These are phyloP conservation scores for Hydrangea macrophylla DNA, from an alignment of 148 eudicot species.

Conservation along the genomic window DNA sequence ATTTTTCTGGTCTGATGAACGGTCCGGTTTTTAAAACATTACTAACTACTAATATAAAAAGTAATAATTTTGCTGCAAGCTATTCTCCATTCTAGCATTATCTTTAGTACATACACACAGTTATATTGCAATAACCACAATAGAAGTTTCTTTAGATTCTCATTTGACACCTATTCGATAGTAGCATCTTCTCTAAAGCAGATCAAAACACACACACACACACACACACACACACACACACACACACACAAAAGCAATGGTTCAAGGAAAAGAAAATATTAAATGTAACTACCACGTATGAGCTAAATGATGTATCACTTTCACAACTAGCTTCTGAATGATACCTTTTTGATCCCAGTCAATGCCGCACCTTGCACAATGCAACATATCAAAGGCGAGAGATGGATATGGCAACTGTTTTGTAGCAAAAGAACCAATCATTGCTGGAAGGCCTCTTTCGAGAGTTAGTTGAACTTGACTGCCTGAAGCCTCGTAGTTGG, in stretches of 20 bases:
- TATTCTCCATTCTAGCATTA: too few relatives aligned
- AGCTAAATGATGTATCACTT: background rate
- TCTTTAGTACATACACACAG: too few relatives aligned
- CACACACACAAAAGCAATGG: too few relatives aligned
- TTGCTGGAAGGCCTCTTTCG: constrained; percentile 96
- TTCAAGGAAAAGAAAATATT: background rate
- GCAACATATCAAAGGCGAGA: constrained; percentile 92
- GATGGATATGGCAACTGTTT: constrained; percentile 86
- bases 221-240: too few relatives aligned
- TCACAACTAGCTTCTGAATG: background rate
- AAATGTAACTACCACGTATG: background rate
- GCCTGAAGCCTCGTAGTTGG: constrained; percentile 86
- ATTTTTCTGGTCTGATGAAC: too few relatives aligned
- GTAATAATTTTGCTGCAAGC: too few relatives aligned
- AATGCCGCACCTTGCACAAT: constrained; percentile 77
- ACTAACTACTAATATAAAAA: too few relatives aligned
- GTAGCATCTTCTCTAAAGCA: background rate
- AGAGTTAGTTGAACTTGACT: constrained; percentile 94
- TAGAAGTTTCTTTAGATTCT: too few relatives aligned
- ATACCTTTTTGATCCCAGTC: constrained; percentile 93
- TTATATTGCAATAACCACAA: too few relatives aligned
- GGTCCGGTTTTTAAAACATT: too few relatives aligned
- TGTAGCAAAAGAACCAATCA: constrained; percentile 73
- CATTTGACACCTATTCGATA: too few relatives aligned
- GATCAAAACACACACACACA: background rate